Percentiles rank a stretch among this genome's conserved stretches.
phyloP scores from a whole-genome alignment of 2,329 filamentous ascomycete species.

The Alternaria longipes region DNA sequence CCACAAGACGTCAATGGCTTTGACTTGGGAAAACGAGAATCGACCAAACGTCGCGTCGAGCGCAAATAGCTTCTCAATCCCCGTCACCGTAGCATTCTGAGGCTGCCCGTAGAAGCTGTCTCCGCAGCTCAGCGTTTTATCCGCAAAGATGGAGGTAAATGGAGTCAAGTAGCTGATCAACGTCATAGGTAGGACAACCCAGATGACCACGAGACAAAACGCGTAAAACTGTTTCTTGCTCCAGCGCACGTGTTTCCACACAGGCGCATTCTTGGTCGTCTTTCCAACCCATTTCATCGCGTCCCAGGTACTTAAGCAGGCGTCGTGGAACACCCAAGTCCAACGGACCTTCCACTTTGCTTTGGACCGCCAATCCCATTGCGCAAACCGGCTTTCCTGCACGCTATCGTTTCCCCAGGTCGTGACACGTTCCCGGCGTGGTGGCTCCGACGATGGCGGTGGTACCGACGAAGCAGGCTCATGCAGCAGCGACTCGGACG shows the following conservation, averaged over 20 bases:
- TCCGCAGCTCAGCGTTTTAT: slow-evolving; percentile 27
- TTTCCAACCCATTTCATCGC: background rate
- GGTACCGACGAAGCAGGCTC: background rate
- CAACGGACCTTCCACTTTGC: slow-evolving; percentile 8
- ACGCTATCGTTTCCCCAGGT: slow-evolving; percentile 18
- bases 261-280: background rate
- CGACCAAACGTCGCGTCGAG: slow-evolving; percentile 37
- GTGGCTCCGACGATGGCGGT: no score
- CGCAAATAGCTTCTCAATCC: slow-evolving; percentile 41
- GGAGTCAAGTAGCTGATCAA: slow-evolving; percentile 20
- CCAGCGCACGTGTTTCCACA: slow-evolving; percentile 5
- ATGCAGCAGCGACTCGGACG: background rate
- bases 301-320: background rate
- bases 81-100: slow-evolving; percentile 27
- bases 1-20: slow-evolving; percentile 50
- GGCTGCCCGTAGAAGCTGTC: slow-evolving; percentile 10
- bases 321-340: slow-evolving; percentile 9
- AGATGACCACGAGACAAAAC: slow-evolving; percentile 15
- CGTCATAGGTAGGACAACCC: slow-evolving; percentile 20
- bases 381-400: background rate
- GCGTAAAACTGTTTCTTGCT: slow-evolving; percentile 24
- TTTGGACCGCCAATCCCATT: background rate
- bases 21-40: slow-evolving; percentile 44
- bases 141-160: slow-evolving; percentile 16
- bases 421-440: background rate